Percentiles rank a stretch among this genome's conserved stretches.
phyloP scores from a whole-genome alignment of 2,329 filamentous ascomycete species.

The Fusarium dlaminii region DNA sequence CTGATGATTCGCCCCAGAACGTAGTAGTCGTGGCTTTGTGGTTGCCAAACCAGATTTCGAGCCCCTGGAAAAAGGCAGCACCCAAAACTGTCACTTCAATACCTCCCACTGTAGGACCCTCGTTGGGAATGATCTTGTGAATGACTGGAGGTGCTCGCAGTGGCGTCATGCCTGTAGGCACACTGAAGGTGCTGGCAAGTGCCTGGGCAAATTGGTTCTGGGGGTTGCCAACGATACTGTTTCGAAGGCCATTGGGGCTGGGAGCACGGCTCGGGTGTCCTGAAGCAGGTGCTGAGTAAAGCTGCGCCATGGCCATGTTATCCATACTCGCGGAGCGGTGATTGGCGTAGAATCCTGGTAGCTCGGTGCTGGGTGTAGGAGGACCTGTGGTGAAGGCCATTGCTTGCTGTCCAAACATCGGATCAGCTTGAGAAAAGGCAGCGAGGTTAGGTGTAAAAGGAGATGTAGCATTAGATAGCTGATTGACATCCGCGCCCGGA shows the following conservation, averaged over 20 bases:
- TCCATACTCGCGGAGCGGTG: slow-evolving; percentile 73
- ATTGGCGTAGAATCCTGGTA: slow-evolving; percentile 63
- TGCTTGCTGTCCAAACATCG: slow-evolving; percentile 55
- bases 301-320: slow-evolving; percentile 67
- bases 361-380: slow-evolving; percentile 73
- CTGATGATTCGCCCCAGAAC: slow-evolving; percentile 81
- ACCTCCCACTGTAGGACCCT: slow-evolving; percentile 83
- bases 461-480: slow-evolving; percentile 57
- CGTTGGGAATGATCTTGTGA: slow-evolving; percentile 83
- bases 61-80: slow-evolving; percentile 76
- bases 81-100: slow-evolving; percentile 89
- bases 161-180: slow-evolving; percentile 60
- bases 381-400: slow-evolving; percentile 65
- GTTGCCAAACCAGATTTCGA: slow-evolving; percentile 86
- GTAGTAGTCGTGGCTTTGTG: slow-evolving; percentile 74
- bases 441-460: slow-evolving; percentile 62
- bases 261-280: slow-evolving; percentile 80
- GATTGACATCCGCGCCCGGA: slow-evolving; percentile 49
- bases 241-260: slow-evolving; percentile 69
- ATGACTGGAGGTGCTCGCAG: slow-evolving; percentile 68
- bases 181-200: slow-evolving; percentile 57
- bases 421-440: slow-evolving; percentile 57
- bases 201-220: slow-evolving; percentile 58
- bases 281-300: slow-evolving; percentile 78
- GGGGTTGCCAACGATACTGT: slow-evolving; percentile 54